Percentiles rank a stretch among this genome's conserved stretches.
Conservation (phyloP, 1,284 basidiomycete species). For the Thelephora terrestris region DNA sequence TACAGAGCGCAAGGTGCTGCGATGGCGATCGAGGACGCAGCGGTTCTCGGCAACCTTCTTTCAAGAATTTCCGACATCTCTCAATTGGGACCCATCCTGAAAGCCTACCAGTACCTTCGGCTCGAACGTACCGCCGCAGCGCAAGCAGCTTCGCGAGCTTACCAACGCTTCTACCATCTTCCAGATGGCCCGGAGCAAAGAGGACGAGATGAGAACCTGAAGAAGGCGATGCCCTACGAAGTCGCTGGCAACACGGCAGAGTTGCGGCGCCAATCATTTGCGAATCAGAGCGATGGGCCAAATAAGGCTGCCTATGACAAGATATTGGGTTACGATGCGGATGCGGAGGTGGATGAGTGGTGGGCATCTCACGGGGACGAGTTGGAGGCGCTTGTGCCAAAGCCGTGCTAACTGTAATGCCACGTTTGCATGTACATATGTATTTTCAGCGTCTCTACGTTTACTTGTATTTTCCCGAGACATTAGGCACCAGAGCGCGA, state of each 20-base stretch:
- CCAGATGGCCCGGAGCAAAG: slow-evolving; percentile 44
- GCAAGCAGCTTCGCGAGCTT: slow-evolving; percentile 37
- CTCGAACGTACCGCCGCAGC: slow-evolving; percentile 33
- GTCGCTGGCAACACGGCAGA: slow-evolving; percentile 10
- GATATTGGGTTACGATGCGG: slow-evolving; percentile 43
- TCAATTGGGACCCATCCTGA: slow-evolving; percentile 37
- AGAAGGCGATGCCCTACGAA: slow-evolving; percentile 33
- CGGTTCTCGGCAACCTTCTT: slow-evolving; percentile 49
- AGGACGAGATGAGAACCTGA: slow-evolving; percentile 41
- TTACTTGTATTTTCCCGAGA: too few species aligned
- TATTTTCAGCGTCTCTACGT: too few species aligned
- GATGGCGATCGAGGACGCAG: slow-evolving; percentile 61
- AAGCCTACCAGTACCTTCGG: slow-evolving; percentile 44
- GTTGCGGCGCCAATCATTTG: slow-evolving; percentile 12
- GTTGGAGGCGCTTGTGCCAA: slow-evolving; percentile 3
- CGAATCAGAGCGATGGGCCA: slow-evolving; percentile 40
- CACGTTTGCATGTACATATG: too few species aligned
- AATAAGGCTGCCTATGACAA: slow-evolving; percentile 32
- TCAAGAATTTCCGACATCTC: slow-evolving; percentile 31
- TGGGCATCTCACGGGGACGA: slow-evolving; percentile 26
- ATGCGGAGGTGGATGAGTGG: slow-evolving; percentile 37
- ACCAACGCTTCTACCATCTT: slow-evolving; percentile 44
- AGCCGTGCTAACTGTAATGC: not conserved
- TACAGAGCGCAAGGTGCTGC: slow-evolving; percentile 61
- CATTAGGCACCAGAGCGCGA: too few species aligned